Evolutionary conservation across 179 eudicot genomes (phyloP).

Genomic region (Kewa caespitosa): DNA sequence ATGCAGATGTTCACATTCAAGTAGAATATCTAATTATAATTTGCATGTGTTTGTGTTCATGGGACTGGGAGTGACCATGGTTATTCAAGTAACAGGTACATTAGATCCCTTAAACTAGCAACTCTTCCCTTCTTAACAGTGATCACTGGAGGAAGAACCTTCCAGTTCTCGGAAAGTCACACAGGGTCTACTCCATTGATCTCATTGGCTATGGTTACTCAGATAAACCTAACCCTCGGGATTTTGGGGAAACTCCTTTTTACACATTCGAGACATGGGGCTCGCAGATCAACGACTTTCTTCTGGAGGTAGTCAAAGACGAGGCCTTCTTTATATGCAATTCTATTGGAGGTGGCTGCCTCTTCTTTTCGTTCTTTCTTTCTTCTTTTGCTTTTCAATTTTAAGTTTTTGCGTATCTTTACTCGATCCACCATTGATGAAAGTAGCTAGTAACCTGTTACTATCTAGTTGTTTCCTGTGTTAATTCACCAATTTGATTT

Average conservation of each 20-base stretch:
- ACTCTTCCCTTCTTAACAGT: constrained; percentile 38
- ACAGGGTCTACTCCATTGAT: constrained; percentile 87
- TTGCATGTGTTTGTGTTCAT: too few species aligned
- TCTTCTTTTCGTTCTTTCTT: too few species aligned
- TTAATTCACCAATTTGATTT: background rate
- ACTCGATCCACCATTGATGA: too few species aligned
- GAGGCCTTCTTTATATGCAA: constrained; percentile 91
- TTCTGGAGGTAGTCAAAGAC: constrained; percentile 67
- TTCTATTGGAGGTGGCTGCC: constrained; percentile 81
- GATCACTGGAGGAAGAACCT: constrained; percentile 98
- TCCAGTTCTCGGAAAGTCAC: constrained; percentile 66
- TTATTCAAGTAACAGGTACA: too few species aligned
- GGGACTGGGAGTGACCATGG: too few species aligned
- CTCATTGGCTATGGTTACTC: constrained; percentile 98
- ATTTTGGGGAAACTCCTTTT: constrained; percentile 53
- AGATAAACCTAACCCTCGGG: constrained; percentile 90
- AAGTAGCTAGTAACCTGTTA: too few species aligned
- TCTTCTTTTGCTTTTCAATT: too few species aligned
- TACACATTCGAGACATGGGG: constrained; percentile 96
- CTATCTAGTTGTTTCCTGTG: background rate
- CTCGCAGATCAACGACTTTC: constrained; percentile 84
- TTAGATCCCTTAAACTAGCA: too few species aligned
- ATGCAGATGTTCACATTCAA: too few species aligned
- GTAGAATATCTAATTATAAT: too few species aligned
- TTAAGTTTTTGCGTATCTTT: too few species aligned